Conservation (phyloP, 495 filamentous ascomycete genomes). For the Lophiotrema nucula region DNA sequence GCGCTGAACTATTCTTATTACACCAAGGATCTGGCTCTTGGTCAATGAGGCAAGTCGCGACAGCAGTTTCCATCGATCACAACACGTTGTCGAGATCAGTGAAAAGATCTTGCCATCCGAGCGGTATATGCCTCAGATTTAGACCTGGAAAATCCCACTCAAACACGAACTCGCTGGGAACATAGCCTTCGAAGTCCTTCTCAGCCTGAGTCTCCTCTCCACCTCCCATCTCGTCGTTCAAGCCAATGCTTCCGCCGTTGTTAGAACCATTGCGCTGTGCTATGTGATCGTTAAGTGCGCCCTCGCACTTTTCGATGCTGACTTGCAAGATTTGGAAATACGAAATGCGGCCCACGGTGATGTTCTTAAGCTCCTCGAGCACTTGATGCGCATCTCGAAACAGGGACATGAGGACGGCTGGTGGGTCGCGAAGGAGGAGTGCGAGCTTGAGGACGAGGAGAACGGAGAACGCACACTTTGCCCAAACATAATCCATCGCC, state of each 20-base stretch:
- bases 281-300: conserved; percentile 43
- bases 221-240: background rate
- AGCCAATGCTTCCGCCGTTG: no score
- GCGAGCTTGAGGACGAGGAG: conserved; percentile 53
- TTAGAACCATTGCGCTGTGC: conserved; percentile 18
- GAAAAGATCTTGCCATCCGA: conserved; percentile 32
- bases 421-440: conserved; percentile 47
- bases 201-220: conserved; percentile 29
- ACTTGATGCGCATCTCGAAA: conserved; percentile 48
- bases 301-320: conserved; percentile 52
- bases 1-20: no score
- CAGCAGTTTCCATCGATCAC: no score
- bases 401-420: conserved; percentile 44
- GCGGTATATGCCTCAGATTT: conserved; percentile 54
- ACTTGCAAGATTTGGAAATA: conserved; percentile 45
- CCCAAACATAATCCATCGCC: conserved; percentile 58
- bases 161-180: conserved; percentile 52
- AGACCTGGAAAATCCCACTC: conserved; percentile 57
- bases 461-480: conserved; percentile 56
- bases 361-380: conserved; percentile 46
- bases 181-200: conserved; percentile 52
- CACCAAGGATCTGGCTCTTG: no score
- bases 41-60: no score
- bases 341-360: conserved; percentile 36
- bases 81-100: conserved; percentile 26